phyloP scores from a whole-genome alignment of 169 alveolate genomes.

The Eimeria acervulina region DNA sequence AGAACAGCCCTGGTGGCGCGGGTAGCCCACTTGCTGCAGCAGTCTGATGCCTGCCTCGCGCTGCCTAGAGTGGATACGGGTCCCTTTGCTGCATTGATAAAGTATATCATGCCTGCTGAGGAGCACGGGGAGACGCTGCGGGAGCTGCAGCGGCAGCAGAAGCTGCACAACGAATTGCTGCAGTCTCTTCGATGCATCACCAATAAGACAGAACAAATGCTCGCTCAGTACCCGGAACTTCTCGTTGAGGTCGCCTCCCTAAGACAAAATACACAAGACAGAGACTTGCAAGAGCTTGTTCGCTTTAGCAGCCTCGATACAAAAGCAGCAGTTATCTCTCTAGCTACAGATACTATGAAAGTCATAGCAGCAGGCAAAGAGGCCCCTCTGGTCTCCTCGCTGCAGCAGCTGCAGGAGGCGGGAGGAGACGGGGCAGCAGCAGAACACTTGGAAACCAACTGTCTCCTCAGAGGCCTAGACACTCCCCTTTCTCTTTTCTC shows the following conservation, averaged over 20 bases:
- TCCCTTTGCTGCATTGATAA: background rate
- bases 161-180: constrained; percentile 4
- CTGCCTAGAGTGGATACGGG: constrained; percentile 22
- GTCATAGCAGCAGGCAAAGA: background rate
- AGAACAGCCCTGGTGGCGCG: background rate
- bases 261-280: constrained; percentile 21
- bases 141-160: constrained; percentile 40
- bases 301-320: background rate
- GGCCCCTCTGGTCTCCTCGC: background rate
- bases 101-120: constrained; percentile 12
- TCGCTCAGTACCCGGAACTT: constrained; percentile 15
- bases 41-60: constrained; percentile 54
- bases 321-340: background rate
- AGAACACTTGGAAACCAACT: background rate
- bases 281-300: constrained; percentile 20
- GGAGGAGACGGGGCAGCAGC: background rate
- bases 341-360: constrained; percentile 19
- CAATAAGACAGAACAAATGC: constrained; percentile 5
- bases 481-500: constrained; percentile 40
- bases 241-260: constrained; percentile 33
- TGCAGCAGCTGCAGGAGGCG: background rate
- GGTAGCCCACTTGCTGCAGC: constrained; percentile 41
- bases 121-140: constrained; percentile 34
- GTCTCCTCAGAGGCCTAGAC: background rate
- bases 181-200: constrained; percentile 2